Conservation (phyloP, 2,329 filamentous ascomycete genomes). For the Penicillium sp. region DNA sequence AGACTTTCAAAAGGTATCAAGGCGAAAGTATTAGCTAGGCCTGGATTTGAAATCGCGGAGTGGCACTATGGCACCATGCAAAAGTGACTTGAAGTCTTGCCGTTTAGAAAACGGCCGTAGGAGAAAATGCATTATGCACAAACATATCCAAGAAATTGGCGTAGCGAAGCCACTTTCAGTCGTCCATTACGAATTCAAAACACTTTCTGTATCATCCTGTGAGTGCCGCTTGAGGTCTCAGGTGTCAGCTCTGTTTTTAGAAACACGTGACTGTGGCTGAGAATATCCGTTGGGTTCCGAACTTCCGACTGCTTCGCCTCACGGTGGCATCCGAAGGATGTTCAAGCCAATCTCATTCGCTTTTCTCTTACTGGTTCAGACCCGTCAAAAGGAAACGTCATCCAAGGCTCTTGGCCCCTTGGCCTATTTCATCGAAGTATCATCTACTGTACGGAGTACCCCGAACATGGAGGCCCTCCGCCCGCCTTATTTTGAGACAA, state of each 20-base stretch:
- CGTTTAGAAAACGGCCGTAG: not conserved
- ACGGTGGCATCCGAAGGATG: constrained; percentile 6
- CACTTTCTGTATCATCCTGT: not conserved
- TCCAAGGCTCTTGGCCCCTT: not conserved
- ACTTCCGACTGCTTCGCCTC: constrained; percentile 8
- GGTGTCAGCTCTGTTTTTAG: constrained; percentile 3
- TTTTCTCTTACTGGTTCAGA: not conserved
- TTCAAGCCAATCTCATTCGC: not conserved
- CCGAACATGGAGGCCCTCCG: not conserved
- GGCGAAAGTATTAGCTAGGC: too few relatives aligned
- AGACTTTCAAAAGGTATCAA: too few relatives aligned
- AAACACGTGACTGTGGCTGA: constrained; percentile 6
- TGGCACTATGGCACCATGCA: too few relatives aligned
- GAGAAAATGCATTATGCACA: not conserved
- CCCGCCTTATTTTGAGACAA: too few relatives aligned
- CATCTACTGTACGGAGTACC: not conserved
- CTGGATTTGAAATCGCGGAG: too few relatives aligned
- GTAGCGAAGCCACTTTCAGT: not conserved
- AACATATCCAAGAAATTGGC: not conserved
- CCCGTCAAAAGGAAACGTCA: constrained; percentile 6
- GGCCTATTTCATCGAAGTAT: not conserved
- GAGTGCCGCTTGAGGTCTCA: not conserved
- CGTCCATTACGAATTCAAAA: not conserved
- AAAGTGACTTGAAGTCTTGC: too few relatives aligned
- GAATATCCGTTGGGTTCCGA: not conserved